Base-by-base conservation (phyloP, 2,329 filamentous ascomycete species). In the Kalaharituber pfeilii region DNA sequence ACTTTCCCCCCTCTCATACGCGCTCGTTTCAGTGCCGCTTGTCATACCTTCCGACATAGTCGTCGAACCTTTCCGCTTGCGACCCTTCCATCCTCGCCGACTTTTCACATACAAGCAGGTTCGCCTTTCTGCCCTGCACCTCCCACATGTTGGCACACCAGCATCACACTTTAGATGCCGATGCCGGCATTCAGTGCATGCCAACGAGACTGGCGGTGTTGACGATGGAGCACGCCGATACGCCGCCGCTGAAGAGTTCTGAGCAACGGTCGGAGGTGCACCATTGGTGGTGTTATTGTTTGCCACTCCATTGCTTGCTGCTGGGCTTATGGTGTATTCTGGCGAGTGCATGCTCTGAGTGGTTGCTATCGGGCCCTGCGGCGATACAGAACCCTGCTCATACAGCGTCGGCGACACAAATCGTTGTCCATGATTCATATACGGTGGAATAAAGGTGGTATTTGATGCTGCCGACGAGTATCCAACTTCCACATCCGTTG, bases 161-260 rank as follows among this genome's bases (percentile, higher is more conserved):
- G 71, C 73, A 60, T 76, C 73, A 62, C 75, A 77, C 60, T 75
- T 75, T 30, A 76, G 63, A 62, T 77, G 75, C 29, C 72, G 67
- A 22, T 67, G 71, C 20, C 74, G 69, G 56, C 75, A 77, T 26
- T 71, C 70, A 8, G 75, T 69, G 61, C 74, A 77, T 13, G 75
- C 75, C 52, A 72, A 59, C 2, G 67, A 59, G 15, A 64, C 62
- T 30, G 62, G 62, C 50, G 62, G 61, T 50, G 62, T 50, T 20
- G 47, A 20, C 24, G 47, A 26, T 27, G 47, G 47, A 15, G 22
- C 47, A 27, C 47, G 22, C 47, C 47, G 11, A 15, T 2, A n/a
- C 47, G 11, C 11, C 18, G 5, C 47, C 15, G 22, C 47, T 15
- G 27, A n/a, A 15, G 47, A 29, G 15, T 28, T n/a, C n/a, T 50